phyloP scores from a whole-genome alignment of 2,329 filamentous ascomycete species.

The Apiospora saccharicola region DNA sequence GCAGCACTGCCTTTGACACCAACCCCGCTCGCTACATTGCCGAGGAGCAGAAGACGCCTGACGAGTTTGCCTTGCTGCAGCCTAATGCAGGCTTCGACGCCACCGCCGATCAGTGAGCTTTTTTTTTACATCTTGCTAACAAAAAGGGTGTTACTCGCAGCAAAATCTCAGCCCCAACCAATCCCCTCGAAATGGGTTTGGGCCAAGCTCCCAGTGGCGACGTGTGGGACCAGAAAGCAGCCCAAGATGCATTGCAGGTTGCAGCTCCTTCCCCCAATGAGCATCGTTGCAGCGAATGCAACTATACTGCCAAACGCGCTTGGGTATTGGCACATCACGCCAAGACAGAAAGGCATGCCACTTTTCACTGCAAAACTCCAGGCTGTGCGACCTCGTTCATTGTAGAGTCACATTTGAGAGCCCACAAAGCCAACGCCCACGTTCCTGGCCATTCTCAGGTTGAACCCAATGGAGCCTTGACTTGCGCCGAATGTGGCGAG shows the following conservation, averaged over 20 bases:
- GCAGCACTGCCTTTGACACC: not conserved
- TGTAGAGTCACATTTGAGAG: not conserved
- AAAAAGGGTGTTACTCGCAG: constrained; percentile 47
- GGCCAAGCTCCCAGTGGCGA: not conserved
- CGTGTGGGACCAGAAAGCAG: not conserved
- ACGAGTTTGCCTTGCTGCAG: constrained; percentile 26
- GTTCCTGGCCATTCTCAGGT: not conserved
- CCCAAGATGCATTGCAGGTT: not conserved
- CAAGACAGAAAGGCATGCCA: not conserved
- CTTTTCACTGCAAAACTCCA: not conserved
- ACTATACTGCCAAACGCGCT: not conserved
- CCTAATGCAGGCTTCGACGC: constrained; percentile 31
- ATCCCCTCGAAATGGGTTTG: too few species aligned
- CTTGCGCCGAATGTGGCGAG: not conserved
- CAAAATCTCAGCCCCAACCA: too few species aligned
- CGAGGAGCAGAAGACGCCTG: not conserved
- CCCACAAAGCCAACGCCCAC: not conserved
- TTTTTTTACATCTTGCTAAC: constrained; percentile 40
- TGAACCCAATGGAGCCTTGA: too few species aligned
- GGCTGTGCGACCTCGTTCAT: not conserved
- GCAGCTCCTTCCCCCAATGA: not conserved
- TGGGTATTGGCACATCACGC: not conserved
- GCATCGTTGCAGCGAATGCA: not conserved
- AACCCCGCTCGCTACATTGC: not conserved
- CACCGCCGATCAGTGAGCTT: constrained; percentile 37